Evolutionary conservation across 2,329 filamentous ascomycete genomes (phyloP), one percentile per base, ranked within the genome.

Genomic region (Xylaria sp.): DNA sequence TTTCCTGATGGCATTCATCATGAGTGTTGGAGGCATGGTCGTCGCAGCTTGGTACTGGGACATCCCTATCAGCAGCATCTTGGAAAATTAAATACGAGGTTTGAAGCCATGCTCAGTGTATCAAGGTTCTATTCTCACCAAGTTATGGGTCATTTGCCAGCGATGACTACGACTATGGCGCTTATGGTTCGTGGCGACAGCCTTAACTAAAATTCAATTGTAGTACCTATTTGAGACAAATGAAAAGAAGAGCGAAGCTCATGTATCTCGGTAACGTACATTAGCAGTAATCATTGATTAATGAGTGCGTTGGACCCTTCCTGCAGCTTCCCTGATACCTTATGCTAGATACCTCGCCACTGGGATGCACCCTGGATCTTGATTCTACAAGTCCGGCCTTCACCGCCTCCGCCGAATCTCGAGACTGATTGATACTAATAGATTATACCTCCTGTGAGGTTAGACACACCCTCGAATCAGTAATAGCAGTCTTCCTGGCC

Each of bases 1-100:
- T 80, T 89, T 98, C 67, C 80, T 95, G 66, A 98, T 98, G 95
- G 94, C 95, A 0, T 86, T 89, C 15, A 85, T 85, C 4, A 94
- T 97, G 88, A 97, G 93, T 78, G 72, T 94, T 20, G 88, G 91
- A 4, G 92, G 90, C 4, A 97, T 98, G 89, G 83, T 82, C 0
- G 80, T 88, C 41, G 89, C 87, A 36, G 82, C 85, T 54, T 89
- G 85, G 86, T 85, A 86, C 68, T 91, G 89, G 89, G 83, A 81
- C 4, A 76, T 90, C 28, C 85, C 88, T 7, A 76, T 89, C 15
- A 74, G 80, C 64, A 83, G 78, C 63, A 80, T 88, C 31, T 71
- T 83, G 72, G 73, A 74, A 64, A 72, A 75, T 48, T 73, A 10
- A 68, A 49, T 28, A 61, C 33, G 52, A 55, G 39, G 28, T 20